A percentile compares a stretch with the other conserved stretches of the same genome.
Evolutionary conservation across 202 grass and related monocot genomes (phyloP).

Genomic region (Schoenoplectus tabernaemontani): DNA sequence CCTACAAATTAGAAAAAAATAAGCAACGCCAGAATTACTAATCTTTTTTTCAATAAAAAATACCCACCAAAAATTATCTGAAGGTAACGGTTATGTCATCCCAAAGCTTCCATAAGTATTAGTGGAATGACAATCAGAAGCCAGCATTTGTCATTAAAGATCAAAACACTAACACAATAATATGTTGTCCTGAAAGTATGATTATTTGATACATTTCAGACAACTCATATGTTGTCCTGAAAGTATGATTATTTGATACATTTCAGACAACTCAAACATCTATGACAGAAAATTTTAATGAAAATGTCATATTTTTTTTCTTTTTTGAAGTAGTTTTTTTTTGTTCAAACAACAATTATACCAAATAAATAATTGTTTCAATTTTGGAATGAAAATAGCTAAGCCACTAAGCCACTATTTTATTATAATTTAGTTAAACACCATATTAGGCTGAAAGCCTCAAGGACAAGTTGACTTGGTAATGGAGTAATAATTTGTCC

Average conservation of each 20-base stretch:
- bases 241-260: neutral
- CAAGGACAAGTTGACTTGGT: neutral
- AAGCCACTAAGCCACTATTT: neutral
- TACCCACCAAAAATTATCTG: neutral
- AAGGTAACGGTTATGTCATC: neutral
- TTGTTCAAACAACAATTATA: neutral
- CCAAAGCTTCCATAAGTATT: neutral
- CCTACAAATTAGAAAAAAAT: neutral
- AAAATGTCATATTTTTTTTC: neutral
- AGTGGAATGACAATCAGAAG: neutral
- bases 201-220: too few species aligned
- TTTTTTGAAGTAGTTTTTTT: neutral
- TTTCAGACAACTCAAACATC: neutral
- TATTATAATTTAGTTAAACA: conserved; percentile 12
- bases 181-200: too few species aligned
- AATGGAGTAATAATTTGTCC: neutral
- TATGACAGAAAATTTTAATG: neutral
- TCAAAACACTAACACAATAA: neutral
- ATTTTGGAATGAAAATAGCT: neutral
- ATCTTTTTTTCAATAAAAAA: neutral
- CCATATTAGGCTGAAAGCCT: neutral
- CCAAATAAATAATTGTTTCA: neutral
- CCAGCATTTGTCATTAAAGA: neutral
- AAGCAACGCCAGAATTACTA: neutral
- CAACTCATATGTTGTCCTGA: neutral